phyloP scores from a whole-genome alignment of 1,284 basidiomycete genomes.

The Porodaedalea pini region DNA sequence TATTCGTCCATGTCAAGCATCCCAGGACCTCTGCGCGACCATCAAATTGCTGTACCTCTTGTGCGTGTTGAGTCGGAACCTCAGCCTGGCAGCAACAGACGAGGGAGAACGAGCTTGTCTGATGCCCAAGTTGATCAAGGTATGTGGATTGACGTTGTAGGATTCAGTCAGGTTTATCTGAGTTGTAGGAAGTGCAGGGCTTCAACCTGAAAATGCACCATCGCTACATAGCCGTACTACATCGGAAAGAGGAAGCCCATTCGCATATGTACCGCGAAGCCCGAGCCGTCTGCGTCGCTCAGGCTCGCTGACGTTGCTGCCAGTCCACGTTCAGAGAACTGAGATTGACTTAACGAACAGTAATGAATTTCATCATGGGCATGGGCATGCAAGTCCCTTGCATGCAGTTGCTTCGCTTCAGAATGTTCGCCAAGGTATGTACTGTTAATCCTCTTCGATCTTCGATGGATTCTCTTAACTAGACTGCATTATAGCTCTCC shows the following conservation, averaged over 20 bases:
- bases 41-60: background rate
- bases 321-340: background rate
- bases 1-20: no score
- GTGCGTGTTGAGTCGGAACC: background rate
- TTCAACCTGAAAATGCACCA: background rate
- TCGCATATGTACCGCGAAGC: background rate
- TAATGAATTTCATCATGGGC: background rate
- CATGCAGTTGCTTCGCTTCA: background rate
- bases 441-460: background rate
- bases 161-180: background rate
- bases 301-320: background rate
- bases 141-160: background rate
- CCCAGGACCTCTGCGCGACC: background rate
- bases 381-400: background rate
- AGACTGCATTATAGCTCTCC: background rate
- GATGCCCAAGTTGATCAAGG: background rate
- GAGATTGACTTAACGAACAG: background rate
- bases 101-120: background rate
- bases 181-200: no score
- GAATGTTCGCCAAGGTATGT: slow-evolving; percentile 14
- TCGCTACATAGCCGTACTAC: background rate
- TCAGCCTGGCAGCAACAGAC: background rate
- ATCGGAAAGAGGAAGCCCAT: background rate
- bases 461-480: background rate
- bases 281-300: slow-evolving; percentile 3